Evolutionary conservation across 2,329 filamentous ascomycete species (phyloP).

Genomic region (Grosmannia huntii): DNA sequence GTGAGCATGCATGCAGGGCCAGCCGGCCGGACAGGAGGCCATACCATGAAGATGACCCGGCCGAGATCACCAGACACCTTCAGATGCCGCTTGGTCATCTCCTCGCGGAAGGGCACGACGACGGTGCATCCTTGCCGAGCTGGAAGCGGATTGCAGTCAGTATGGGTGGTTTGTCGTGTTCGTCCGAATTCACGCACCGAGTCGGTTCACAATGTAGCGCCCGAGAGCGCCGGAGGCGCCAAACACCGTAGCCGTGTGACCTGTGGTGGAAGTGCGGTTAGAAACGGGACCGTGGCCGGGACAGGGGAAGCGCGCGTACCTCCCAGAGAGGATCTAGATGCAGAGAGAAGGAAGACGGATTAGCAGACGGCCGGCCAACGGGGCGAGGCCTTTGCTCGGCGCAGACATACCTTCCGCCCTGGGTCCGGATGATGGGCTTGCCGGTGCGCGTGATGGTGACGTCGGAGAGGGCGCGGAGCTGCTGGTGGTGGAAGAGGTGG

Average conservation of each 20-base stretch:
- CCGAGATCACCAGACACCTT: conserved; percentile 94
- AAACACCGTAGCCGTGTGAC: conserved; percentile 94
- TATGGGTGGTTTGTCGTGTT: neutral
- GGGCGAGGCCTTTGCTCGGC: conserved; percentile 3
- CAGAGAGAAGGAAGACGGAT: neutral
- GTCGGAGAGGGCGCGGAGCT: conserved; percentile 56
- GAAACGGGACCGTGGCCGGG: neutral
- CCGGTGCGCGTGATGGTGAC: conserved; percentile 89
- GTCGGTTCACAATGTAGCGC: conserved; percentile 91
- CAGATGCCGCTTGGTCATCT: conserved; percentile 94
- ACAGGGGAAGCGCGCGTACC: conserved; percentile 38
- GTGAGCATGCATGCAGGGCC: conserved; percentile 6
- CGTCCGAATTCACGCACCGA: conserved; percentile 40
- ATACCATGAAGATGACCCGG: conserved; percentile 71
- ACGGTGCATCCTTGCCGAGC: conserved; percentile 91
- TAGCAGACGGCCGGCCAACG: conserved; percentile 9
- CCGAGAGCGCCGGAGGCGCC: conserved; percentile 92
- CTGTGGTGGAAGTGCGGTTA: conserved; percentile 28
- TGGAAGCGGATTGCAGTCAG: conserved; percentile 23
- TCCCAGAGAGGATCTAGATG: conserved; percentile 65
- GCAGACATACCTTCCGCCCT: conserved; percentile 68
- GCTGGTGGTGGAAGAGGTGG: conserved; percentile 35
- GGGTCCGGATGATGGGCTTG: conserved; percentile 80
- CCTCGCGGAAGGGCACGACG: conserved; percentile 85
- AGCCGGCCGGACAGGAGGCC: conserved; percentile 11